A percentile compares a stretch with the other conserved stretches of the same genome.
phyloP scores from a whole-genome alignment of 208 protist genomes.

The Trypanosoma mega region DNA sequence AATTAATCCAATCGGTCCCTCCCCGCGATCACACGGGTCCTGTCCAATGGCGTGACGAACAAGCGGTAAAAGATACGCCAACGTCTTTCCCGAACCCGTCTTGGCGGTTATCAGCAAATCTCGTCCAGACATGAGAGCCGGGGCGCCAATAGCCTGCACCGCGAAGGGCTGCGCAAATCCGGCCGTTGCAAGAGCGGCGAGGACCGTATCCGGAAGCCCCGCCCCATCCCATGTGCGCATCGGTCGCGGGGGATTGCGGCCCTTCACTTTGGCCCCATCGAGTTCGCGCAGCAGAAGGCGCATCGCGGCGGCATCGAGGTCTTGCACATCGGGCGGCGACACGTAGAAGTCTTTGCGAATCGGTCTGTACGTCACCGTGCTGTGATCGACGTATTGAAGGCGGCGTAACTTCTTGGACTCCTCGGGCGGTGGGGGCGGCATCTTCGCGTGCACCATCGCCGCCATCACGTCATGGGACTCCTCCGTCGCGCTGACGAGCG shows the following conservation, averaged over 20 bases:
- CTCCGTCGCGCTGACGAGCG: slow-evolving; percentile 70
- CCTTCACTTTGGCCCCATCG: slow-evolving; percentile 75
- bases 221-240: slow-evolving; percentile 78
- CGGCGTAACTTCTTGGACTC: slow-evolving; percentile 70
- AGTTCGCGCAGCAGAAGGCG: slow-evolving; percentile 62
- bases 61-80: slow-evolving; percentile 91
- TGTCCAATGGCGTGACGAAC: slow-evolving; percentile 90
- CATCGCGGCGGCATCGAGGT: slow-evolving; percentile 56
- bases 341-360: slow-evolving; percentile 89
- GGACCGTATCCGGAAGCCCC: slow-evolving; percentile 74
- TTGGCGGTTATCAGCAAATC: slow-evolving; percentile 90
- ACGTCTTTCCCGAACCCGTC: slow-evolving; percentile 96
- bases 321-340: slow-evolving; percentile 61
- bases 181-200: slow-evolving; percentile 46
- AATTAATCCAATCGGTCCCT: slow-evolving; percentile 90
- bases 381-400: slow-evolving; percentile 77
- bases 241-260: slow-evolving; percentile 55
- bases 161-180: slow-evolving; percentile 80
- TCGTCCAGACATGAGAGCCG: slow-evolving; percentile 83
- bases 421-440: slow-evolving; percentile 43
- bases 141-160: slow-evolving; percentile 80
- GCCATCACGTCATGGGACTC: slow-evolving; percentile 61
- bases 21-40: slow-evolving; percentile 56
- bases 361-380: slow-evolving; percentile 42
- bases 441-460: slow-evolving; percentile 44